Percentiles rank a stretch among this genome's conserved stretches.
Conservation (phyloP, 2,329 filamentous ascomycete species). For the Aurifilum marmelostoma region DNA sequence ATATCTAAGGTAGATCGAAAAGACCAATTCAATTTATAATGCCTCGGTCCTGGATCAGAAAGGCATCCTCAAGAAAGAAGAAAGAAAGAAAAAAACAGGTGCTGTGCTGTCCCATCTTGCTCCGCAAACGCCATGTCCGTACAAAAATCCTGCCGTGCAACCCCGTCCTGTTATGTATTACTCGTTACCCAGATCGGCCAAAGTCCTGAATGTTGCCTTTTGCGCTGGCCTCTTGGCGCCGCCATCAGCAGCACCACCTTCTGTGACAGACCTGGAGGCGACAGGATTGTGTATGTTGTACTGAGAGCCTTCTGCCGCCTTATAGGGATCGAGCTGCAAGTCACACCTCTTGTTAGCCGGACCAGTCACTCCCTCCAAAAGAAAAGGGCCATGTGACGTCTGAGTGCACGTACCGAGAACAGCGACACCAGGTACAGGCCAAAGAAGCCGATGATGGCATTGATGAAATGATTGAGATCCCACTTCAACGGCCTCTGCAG, state of each 20-base stretch:
- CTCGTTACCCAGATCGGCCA: constrained; percentile 53
- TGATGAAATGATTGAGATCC: constrained; percentile 50
- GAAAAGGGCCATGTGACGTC: neutral
- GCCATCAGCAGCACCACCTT: neutral
- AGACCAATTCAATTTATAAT: neutral
- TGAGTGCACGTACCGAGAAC: constrained; percentile 55
- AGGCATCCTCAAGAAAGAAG: neutral
- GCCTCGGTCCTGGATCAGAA: neutral
- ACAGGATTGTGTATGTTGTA: constrained; percentile 58
- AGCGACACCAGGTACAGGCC: constrained; percentile 65
- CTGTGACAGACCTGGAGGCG: constrained; percentile 30
- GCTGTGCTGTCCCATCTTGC: constrained; percentile 13
- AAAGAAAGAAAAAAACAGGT: neutral
- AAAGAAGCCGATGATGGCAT: constrained; percentile 57
- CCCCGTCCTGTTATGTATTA: constrained; percentile 12
- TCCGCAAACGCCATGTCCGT: constrained; percentile 25
- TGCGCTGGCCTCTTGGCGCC: constrained; percentile 36
- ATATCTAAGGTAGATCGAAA: neutral
- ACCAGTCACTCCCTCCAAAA: neutral
- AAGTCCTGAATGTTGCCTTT: constrained; percentile 51
- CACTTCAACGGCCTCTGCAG: constrained; percentile 34
- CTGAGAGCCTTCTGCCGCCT: constrained; percentile 60
- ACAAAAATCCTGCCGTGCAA: neutral
- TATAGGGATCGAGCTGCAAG: constrained; percentile 63
- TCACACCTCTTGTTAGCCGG: constrained; percentile 17